These are phyloP conservation scores for Aureobasidium sp. DNA, from an alignment of 2,329 filamentous ascomycete genomes.

Conservation along the genomic window DNA sequence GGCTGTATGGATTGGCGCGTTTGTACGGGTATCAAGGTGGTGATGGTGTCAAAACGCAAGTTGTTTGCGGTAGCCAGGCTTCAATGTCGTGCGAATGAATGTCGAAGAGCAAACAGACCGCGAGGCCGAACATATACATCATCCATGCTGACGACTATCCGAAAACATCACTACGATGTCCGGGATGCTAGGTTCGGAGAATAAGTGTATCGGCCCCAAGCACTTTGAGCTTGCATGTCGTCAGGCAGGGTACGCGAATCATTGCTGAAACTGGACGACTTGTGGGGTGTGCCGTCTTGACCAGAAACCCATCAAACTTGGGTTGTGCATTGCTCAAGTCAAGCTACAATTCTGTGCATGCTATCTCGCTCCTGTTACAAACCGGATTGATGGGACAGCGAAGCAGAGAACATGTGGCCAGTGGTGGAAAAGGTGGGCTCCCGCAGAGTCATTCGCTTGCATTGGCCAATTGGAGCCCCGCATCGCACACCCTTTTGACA, in stretches of 20 bases:
- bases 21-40: neutral
- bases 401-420: neutral
- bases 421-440: neutral
- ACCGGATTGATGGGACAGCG: neutral
- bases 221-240: neutral
- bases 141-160: neutral
- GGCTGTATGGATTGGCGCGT: neutral
- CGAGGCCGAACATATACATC: neutral
- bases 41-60: neutral
- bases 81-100: neutral
- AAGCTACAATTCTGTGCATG: neutral
- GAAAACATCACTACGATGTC: neutral
- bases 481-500: neutral
- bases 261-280: neutral
- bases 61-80: neutral
- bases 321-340: neutral
- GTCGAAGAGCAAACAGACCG: neutral
- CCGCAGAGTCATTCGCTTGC: neutral
- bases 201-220: slow-evolving; percentile 11
- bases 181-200: slow-evolving; percentile 6
- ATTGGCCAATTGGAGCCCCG: neutral
- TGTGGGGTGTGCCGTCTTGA: neutral
- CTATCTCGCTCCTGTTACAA: neutral
- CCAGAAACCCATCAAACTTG: neutral
- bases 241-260: neutral